Evolutionary conservation across 495 filamentous ascomycete species (phyloP), one percentile per base, ranked within the genome.

Genomic region (Bacidia rubella): DNA sequence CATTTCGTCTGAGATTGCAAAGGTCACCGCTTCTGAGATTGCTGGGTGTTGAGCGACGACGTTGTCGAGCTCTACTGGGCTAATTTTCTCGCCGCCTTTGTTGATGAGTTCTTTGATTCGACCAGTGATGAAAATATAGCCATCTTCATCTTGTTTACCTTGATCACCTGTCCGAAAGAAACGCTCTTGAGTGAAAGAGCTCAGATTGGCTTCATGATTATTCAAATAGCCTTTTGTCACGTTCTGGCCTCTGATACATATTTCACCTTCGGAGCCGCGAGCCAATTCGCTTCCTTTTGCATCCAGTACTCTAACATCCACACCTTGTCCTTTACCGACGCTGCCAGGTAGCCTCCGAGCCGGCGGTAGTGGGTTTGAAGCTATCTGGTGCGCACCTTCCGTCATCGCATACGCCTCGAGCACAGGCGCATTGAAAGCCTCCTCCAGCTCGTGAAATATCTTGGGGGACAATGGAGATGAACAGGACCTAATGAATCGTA

Each of bases 401-500:
- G 87, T 93, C 87, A 93, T 93, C 53, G 87, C 87, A 65, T 93
- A 93, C 11, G 86, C 86, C 65, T 93, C 87, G 10, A 93, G 73
- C 2, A 93, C 87, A 2, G 87, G 87, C 1, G 87, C 83, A 26
- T 77, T 70, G 67, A 86, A 83, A 4, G 78, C 69, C 29, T 75
- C 66, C 57, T 90, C 86, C 2, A 90, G 74, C 42, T 81, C 76
- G 54, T 87, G 71, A 68, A 90, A 88, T 46, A 75, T 79, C 47
- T 82, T 83, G 0, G 87, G 87, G 0, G 83, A 83, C 19, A 90
- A 69, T 0, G 86, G 86, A 7, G 82, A 86, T 27, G 85, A 89
- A 70, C 87, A 90, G 2, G 86, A 90, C 47, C 87, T 77, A 63
- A 93, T 88, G 71, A 93, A 90, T 50, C 87, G 79, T 67, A 93